Evolutionary conservation across 2,329 filamentous ascomycete genomes (phyloP).

Genomic region (Nemania serpens): DNA sequence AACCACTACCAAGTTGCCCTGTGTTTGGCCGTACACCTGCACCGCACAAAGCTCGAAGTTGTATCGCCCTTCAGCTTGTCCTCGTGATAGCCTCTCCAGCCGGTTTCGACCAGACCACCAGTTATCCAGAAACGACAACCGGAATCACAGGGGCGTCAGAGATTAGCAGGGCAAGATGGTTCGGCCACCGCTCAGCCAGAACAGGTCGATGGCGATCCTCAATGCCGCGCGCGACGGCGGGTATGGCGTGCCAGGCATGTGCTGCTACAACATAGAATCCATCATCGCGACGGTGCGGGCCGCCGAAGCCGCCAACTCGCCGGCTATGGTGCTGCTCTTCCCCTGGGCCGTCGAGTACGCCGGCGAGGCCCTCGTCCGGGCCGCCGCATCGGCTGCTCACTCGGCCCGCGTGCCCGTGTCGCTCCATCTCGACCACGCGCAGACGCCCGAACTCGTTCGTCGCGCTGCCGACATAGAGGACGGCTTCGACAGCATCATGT

Average conservation of each 20-base stretch:
- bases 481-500: constrained; percentile 74
- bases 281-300: constrained; percentile 71
- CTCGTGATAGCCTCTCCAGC: background rate
- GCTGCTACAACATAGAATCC: constrained; percentile 70
- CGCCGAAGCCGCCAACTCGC: constrained; percentile 68
- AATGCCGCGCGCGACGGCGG: constrained; percentile 58
- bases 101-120: background rate
- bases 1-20: too few species aligned
- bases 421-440: constrained; percentile 70
- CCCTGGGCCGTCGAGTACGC: constrained; percentile 75
- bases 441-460: constrained; percentile 65
- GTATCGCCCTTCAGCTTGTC: background rate
- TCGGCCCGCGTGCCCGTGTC: constrained; percentile 63
- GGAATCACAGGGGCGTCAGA: background rate
- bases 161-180: constrained; percentile 38
- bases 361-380: constrained; percentile 57
- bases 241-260: constrained; percentile 65
- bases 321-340: constrained; percentile 74
- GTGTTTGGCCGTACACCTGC: background rate
- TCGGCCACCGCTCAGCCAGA: constrained; percentile 48
- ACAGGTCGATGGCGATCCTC: constrained; percentile 61
- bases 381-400: constrained; percentile 60
- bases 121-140: background rate
- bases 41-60: background rate
- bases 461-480: constrained; percentile 61